Conservation (phyloP, 768 basidiomycete species). For the Cubamyces sp. region DNA sequence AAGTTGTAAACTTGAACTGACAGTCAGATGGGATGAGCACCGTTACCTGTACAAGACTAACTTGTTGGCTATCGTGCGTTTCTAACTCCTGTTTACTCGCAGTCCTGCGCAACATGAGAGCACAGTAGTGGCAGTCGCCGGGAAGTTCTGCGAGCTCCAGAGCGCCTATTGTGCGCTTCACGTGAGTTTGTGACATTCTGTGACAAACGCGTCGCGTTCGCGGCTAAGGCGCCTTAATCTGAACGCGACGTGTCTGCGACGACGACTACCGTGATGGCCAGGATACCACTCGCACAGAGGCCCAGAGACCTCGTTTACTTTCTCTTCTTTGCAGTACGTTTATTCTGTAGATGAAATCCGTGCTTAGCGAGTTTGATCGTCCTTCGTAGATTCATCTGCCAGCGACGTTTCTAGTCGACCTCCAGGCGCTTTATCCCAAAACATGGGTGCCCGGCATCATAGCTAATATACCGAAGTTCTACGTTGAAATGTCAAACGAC, state of each 20-base stretch:
- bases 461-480: slow-evolving; percentile 48
- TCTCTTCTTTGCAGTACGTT: slow-evolving; percentile 61
- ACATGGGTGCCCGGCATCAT: slow-evolving; percentile 53
- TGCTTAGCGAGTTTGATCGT: slow-evolving; percentile 24
- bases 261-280: slow-evolving; percentile 5
- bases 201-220: neutral
- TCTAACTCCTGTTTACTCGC: too few relatives aligned
- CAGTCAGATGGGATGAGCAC: too few relatives aligned
- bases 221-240: too few relatives aligned
- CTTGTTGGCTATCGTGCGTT: too few relatives aligned
- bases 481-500: slow-evolving; percentile 64
- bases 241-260: neutral
- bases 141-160: too few relatives aligned
- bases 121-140: too few relatives aligned
- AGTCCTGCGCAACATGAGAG: too few relatives aligned
- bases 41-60: too few relatives aligned
- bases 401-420: slow-evolving; percentile 69
- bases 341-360: neutral
- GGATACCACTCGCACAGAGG: slow-evolving; percentile 53
- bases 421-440: slow-evolving; percentile 66
- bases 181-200: neutral
- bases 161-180: too few relatives aligned
- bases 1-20: too few relatives aligned
- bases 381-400: slow-evolving; percentile 61
- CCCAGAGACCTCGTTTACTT: slow-evolving; percentile 74